These are phyloP conservation scores for Ceratocystis huliohia DNA, from an alignment of 2,329 filamentous ascomycete species.

Conservation along the genomic window DNA sequence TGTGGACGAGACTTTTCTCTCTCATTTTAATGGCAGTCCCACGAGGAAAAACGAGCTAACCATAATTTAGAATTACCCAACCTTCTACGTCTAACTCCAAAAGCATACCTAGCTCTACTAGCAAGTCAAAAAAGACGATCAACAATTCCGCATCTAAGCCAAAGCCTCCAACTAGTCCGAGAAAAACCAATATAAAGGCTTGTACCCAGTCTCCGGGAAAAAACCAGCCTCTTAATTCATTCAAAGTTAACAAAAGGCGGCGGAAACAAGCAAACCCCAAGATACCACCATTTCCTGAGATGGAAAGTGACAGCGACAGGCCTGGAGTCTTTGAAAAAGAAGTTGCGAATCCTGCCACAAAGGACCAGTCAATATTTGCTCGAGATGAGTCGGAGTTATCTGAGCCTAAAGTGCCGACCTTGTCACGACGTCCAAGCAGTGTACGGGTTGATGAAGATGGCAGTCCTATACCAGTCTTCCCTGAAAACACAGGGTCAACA, in stretches of 20 bases:
- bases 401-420: not conserved
- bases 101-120: not conserved
- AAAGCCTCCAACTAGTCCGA: not conserved
- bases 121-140: not conserved
- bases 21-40: too few species aligned
- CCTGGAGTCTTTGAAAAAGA: not conserved
- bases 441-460: slow-evolving; percentile 17
- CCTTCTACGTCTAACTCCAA: not conserved
- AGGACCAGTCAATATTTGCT: not conserved
- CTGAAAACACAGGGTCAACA: not conserved
- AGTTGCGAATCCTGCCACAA: not conserved
- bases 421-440: slow-evolving; percentile 13
- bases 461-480: slow-evolving; percentile 15
- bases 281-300: slow-evolving; percentile 14
- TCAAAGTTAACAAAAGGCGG: not conserved
- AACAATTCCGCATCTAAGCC: not conserved
- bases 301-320: not conserved
- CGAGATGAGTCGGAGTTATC: slow-evolving; percentile 8
- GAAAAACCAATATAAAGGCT: not conserved
- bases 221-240: not conserved
- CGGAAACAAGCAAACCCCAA: slow-evolving; percentile 3
- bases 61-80: not conserved
- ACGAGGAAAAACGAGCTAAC: not conserved
- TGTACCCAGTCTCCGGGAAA: not conserved
- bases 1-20: too few species aligned